Evolutionary conservation across 2,329 filamentous ascomycete species (phyloP).

Genomic region (Fusarium bulbicola): DNA sequence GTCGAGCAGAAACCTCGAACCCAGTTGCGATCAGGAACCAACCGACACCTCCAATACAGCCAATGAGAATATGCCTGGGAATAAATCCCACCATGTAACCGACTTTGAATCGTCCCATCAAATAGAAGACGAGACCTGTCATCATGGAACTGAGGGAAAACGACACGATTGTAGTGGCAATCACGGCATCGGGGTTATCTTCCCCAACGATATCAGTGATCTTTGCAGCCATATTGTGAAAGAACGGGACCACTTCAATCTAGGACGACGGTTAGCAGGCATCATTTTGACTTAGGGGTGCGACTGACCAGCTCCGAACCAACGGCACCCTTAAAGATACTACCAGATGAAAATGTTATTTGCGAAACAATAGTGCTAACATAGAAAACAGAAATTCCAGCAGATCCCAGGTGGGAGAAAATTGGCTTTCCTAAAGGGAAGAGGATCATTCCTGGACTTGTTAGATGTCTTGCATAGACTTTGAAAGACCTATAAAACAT

Average conservation of each 20-base stretch:
- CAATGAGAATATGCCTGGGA: constrained; percentile 93
- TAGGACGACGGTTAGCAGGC: constrained; percentile 44
- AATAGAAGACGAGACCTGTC: constrained; percentile 90
- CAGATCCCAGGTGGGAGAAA: constrained; percentile 86
- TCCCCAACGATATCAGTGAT: constrained; percentile 83
- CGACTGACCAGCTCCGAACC: constrained; percentile 85
- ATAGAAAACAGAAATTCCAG: constrained; percentile 98
- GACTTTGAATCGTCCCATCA: constrained; percentile 86
- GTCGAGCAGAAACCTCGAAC: constrained; percentile 88
- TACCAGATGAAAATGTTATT: constrained; percentile 85
- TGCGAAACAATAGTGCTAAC: constrained; percentile 97
- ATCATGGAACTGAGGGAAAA: constrained; percentile 91
- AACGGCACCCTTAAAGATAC: constrained; percentile 88
- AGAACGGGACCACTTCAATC: constrained; percentile 98
- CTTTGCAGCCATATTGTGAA: constrained; percentile 96
- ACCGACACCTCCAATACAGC: constrained; percentile 96
- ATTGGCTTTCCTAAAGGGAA: constrained; percentile 90
- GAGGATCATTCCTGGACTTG: constrained; percentile 78
- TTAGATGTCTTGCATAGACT: constrained; percentile 14
- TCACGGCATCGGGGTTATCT: constrained; percentile 83
- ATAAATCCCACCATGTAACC: constrained; percentile 97
- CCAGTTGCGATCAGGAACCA: constrained; percentile 94
- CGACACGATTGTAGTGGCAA: constrained; percentile 92
- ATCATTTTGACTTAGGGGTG: not conserved
- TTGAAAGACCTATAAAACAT: constrained; percentile 37